phyloP scores from a whole-genome alignment of 495 filamentous ascomycete genomes.

The Annulohypoxylon maeteangense region DNA sequence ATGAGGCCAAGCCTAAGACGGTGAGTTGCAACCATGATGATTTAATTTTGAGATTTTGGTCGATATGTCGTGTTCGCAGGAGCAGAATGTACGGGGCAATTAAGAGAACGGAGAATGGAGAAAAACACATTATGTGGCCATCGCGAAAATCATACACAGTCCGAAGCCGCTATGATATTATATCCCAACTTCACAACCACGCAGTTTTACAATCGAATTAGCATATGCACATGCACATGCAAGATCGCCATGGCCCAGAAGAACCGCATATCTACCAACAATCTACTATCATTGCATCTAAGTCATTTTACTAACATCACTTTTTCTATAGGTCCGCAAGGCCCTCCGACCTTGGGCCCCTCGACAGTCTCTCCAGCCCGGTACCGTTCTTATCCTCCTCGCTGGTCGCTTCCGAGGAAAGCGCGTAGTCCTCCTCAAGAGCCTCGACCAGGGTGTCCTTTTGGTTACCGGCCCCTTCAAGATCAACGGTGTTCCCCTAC shows the following conservation, averaged over 20 bases:
- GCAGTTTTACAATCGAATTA: background rate
- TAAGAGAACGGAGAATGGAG: background rate
- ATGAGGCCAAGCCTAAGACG: constrained; percentile 90
- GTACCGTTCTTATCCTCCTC: constrained; percentile 96
- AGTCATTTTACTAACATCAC: constrained; percentile 43
- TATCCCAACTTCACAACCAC: constrained; percentile 9
- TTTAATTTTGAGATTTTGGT: background rate
- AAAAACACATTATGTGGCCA: constrained; percentile 1
- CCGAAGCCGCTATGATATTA: constrained; percentile 5
- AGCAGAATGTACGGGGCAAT: background rate
- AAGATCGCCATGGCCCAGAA: background rate
- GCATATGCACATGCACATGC: background rate
- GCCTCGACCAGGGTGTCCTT: constrained; percentile 94
- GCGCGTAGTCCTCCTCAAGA: constrained; percentile 98
- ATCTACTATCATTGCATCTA: background rate
- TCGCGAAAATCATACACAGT: background rate
- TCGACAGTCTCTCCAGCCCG: constrained; percentile 87
- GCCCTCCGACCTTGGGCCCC: constrained; percentile 83
- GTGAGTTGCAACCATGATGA: constrained; percentile 65
- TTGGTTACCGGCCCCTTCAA: constrained; percentile 99
- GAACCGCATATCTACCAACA: constrained; percentile 3
- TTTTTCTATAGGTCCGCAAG: constrained; percentile 84
- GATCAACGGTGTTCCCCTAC: constrained; percentile 98
- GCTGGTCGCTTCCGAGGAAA: constrained; percentile 99
- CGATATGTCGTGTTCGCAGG: background rate